Conservation (phyloP, 345 rosid species). For the Reutealis trisperma region DNA sequence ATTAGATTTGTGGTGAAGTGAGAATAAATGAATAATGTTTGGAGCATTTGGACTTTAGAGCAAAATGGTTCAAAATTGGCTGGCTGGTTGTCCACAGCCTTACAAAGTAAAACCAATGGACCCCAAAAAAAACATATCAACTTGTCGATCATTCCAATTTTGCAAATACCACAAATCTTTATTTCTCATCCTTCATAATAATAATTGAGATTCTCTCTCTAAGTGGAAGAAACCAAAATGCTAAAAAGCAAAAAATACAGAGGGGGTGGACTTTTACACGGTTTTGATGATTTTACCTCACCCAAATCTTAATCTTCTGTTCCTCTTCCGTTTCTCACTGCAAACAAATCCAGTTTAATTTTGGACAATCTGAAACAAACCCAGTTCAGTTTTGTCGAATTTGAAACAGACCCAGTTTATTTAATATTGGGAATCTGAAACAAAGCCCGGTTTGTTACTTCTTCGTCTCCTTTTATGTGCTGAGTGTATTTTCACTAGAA, state of each 20-base stretch:
- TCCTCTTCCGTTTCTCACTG: background rate
- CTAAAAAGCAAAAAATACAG: background rate
- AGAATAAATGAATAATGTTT: too few relatives aligned
- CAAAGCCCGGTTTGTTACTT: background rate
- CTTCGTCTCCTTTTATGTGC: background rate
- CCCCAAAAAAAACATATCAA: background rate
- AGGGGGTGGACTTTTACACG: background rate
- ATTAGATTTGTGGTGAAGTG: background rate
- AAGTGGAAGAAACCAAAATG: background rate
- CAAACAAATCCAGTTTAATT: background rate
- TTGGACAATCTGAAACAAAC: constrained; percentile 11
- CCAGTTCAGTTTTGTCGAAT: background rate
- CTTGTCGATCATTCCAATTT: background rate
- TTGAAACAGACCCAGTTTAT: constrained; percentile 2
- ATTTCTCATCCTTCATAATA: background rate
- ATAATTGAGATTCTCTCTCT: background rate
- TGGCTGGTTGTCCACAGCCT: background rate
- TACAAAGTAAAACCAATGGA: background rate
- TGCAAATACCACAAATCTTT: too few relatives aligned
- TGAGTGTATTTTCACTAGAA: background rate
- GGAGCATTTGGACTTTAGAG: background rate
- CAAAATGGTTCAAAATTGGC: constrained; percentile 9
- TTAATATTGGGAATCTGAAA: background rate
- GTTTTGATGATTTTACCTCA: background rate
- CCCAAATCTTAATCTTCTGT: background rate